Evolutionary conservation across 129 eudicot species (phyloP), one percentile per base, ranked within the genome.

Genomic region (Helichrysum umbraculigerum): DNA sequence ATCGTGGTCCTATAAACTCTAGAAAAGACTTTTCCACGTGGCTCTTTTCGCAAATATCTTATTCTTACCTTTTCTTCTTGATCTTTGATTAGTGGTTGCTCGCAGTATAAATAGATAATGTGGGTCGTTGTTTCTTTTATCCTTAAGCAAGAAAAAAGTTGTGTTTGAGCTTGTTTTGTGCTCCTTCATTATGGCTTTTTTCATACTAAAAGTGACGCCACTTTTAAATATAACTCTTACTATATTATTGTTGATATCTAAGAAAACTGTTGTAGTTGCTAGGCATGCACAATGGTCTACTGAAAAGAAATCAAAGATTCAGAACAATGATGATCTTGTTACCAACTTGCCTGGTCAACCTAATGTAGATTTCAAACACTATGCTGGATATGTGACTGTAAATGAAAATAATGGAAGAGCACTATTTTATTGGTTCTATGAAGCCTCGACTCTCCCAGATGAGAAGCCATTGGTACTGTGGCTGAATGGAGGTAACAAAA

Each of bases 341-440:
- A 83, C 83, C 59, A 71, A 81, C 54, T 82, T 87, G 83, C 96
- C 96, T 6, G 85, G 91, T 75, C 93, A 87, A 72, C 92, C 90
- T 32, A 76, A 78, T 19, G 86, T 91, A 29, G 86, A 85, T 68
- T 91, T 91, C 63, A 73, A 64, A 39, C 97, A 91, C 60, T 88
- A 88, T 85, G 92, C 97, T 78, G 97, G 97, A 59, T 87, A 88
- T 84, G 84, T 91, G 32, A 85, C 97, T 1, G 95, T 91, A 62
- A 83, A 91, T 63, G 95, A 91, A 80, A 68, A 42, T 9, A 88
- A 82, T 52, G 95, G 92, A 67, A 81, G 97, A 77, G 88, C 92
- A 35, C 87, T 91, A 76, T 91, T 91, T 67, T 91, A 91, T 78
- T 91, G 97, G 97, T 91, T 91, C 59, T 91, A 88, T 77, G 97